Conservation (phyloP, 495 filamentous ascomycete species). For the Podospora anserina region DNA sequence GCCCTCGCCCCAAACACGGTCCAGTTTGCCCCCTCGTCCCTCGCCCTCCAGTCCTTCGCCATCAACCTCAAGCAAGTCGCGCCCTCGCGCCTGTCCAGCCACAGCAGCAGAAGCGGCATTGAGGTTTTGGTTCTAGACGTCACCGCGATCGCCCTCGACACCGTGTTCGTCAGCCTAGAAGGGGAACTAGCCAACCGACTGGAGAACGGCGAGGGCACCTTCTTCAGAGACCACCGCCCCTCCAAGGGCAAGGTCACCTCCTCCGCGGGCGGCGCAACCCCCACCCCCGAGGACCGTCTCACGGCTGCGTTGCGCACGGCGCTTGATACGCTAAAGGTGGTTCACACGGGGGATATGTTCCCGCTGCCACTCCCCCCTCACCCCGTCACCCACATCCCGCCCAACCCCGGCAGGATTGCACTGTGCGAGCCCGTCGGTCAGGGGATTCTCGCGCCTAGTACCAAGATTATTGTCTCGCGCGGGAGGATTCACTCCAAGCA, state of each 20-base stretch:
- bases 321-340: constrained; percentile 63
- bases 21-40: constrained; percentile 75
- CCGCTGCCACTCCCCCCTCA: constrained; percentile 80
- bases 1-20: constrained; percentile 69
- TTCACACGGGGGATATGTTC: constrained; percentile 81
- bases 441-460: constrained; percentile 67
- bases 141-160: constrained; percentile 72
- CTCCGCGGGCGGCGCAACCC: constrained; percentile 7
- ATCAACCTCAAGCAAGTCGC: constrained; percentile 55
- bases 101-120: constrained; percentile 60
- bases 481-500: constrained; percentile 50
- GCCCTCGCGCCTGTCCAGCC: constrained; percentile 61
- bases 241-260: constrained; percentile 27
- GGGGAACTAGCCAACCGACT: constrained; percentile 60
- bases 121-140: constrained; percentile 83
- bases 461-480: constrained; percentile 64
- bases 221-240: constrained; percentile 48
- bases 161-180: constrained; percentile 80
- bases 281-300: constrained; percentile 61
- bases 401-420: constrained; percentile 76
- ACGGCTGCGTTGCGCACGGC: constrained; percentile 76
- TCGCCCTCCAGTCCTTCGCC: constrained; percentile 74
- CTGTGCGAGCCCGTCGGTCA: constrained; percentile 78
- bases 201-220: constrained; percentile 56
- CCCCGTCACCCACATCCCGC: constrained; percentile 79